phyloP scores from a whole-genome alignment of 345 rosid genomes.

The Lenwebbia sp. region DNA sequence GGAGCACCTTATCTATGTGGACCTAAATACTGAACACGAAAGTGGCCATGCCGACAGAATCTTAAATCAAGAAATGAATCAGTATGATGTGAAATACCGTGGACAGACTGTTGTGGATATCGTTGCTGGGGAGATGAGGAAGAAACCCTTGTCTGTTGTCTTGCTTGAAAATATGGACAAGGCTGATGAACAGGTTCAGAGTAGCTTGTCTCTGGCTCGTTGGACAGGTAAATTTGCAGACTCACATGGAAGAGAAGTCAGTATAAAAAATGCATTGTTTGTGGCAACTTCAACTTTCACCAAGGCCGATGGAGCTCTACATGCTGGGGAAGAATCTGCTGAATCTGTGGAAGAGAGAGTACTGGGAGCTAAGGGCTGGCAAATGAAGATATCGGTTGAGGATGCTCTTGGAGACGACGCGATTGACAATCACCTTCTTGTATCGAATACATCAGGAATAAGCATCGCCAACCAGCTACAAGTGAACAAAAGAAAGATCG shows the following conservation, averaged over 20 bases:
- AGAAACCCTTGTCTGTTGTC: constrained; percentile 47
- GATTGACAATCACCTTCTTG: background rate
- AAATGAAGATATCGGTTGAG: constrained; percentile 37
- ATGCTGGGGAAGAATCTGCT: background rate
- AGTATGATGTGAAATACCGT: constrained; percentile 24
- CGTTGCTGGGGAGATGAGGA: constrained; percentile 46
- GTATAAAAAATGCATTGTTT: constrained; percentile 41
- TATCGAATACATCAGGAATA: background rate
- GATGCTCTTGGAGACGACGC: background rate
- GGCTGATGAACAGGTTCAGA: constrained; percentile 45
- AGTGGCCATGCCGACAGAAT: background rate
- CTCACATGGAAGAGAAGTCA: constrained; percentile 56
- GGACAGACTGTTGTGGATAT: constrained; percentile 64
- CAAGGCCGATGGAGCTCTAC: constrained; percentile 1
- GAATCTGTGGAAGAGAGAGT: constrained; percentile 41
- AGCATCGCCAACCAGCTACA: background rate
- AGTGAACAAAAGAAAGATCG: constrained; percentile 43
- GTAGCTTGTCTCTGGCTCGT: constrained; percentile 39
- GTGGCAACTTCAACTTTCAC: constrained; percentile 33
- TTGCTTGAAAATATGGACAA: constrained; percentile 68
- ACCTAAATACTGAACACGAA: constrained; percentile 29
- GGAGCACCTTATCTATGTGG: constrained; percentile 40
- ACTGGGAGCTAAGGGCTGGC: constrained; percentile 30
- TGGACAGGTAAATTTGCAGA: constrained; percentile 50
- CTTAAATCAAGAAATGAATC: constrained; percentile 9